phyloP scores from a whole-genome alignment of 371 early-diverging fungal genomes.

The Rhizopus microsporus region DNA sequence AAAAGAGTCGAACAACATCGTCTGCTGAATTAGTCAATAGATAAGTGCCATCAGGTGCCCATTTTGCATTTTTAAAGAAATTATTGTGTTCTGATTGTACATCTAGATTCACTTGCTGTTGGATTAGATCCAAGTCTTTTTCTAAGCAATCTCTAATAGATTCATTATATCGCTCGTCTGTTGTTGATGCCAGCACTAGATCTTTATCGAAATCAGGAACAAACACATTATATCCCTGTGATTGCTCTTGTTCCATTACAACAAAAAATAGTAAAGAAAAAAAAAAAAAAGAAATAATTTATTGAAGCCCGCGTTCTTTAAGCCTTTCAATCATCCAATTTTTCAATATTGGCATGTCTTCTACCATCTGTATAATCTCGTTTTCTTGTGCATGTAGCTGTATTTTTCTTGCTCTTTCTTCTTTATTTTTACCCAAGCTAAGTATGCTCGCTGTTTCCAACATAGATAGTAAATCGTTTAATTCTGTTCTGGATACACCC shows the following conservation, averaged over 20 bases:
- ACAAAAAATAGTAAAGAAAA: no score
- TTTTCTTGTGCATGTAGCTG: constrained; percentile 47
- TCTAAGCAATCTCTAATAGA: constrained; percentile 20
- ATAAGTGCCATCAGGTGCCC: constrained; percentile 72
- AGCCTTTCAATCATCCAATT: constrained; percentile 25
- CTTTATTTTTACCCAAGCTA: constrained; percentile 52
- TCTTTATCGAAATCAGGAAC: constrained; percentile 18
- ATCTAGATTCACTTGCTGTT: constrained; percentile 15
- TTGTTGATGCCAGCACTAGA: constrained; percentile 24
- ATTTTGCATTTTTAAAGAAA: constrained; percentile 42
- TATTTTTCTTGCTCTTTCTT: constrained; percentile 52
- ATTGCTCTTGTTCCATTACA: constrained; percentile 5
- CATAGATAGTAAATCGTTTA: constrained; percentile 71
- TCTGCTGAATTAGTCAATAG: constrained; percentile 65
- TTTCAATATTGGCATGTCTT: constrained; percentile 29
- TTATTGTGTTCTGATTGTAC: constrained; percentile 27
- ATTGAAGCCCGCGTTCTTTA: constrained; percentile 9
- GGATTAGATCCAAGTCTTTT: constrained; percentile 17
- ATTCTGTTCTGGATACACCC: constrained; percentile 75
- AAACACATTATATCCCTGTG: constrained; percentile 18
- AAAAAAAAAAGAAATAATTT: neutral
- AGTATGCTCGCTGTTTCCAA: constrained; percentile 77
- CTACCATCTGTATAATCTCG: constrained; percentile 52
- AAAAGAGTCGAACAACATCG: constrained; percentile 57
- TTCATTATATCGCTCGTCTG: constrained; percentile 28